Evolutionary conservation across 2,329 filamentous ascomycete species (phyloP).

Genomic region (Zelopaecilomyces penicillatus): DNA sequence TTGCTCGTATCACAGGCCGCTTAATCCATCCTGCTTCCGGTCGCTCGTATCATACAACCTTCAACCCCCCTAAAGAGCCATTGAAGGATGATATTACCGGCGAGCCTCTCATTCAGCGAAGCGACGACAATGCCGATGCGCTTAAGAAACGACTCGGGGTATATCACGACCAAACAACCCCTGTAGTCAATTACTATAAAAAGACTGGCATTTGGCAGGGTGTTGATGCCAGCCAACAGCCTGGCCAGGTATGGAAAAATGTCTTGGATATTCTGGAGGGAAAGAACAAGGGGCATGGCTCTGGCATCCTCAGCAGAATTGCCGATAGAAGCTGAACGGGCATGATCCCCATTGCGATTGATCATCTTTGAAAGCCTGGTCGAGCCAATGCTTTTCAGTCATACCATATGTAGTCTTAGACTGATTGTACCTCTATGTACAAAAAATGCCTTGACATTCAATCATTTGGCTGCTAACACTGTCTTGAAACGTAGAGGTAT

Average conservation of each 20-base stretch:
- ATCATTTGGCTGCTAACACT: background rate
- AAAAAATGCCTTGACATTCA: constrained; percentile 5
- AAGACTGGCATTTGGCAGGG: constrained; percentile 95
- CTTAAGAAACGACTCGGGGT: constrained; percentile 90
- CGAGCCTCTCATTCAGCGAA: constrained; percentile 91
- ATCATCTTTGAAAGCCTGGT: background rate
- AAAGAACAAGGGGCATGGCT: constrained; percentile 32
- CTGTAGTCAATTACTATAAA: constrained; percentile 94
- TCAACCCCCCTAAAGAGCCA: constrained; percentile 88
- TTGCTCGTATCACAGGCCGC: constrained; percentile 92
- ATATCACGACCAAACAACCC: constrained; percentile 88
- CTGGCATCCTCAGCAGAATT: constrained; percentile 32
- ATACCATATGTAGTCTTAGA: constrained; percentile 5
- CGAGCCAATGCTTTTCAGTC: background rate
- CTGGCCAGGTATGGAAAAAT: constrained; percentile 90
- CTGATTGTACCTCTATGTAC: constrained; percentile 11
- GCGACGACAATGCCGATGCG: constrained; percentile 92
- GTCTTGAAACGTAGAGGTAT: no score
- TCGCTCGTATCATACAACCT: constrained; percentile 95
- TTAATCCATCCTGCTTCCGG: constrained; percentile 93
- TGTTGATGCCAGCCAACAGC: constrained; percentile 92
- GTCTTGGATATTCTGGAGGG: constrained; percentile 76
- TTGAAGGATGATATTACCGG: constrained; percentile 98
- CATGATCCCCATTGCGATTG: constrained; percentile 9
- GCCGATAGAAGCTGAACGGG: constrained; percentile 19